Evolutionary conservation across 306 rosid genomes (phyloP), one percentile per base, ranked within the genome.

Genomic region (Cicer bijugum): DNA sequence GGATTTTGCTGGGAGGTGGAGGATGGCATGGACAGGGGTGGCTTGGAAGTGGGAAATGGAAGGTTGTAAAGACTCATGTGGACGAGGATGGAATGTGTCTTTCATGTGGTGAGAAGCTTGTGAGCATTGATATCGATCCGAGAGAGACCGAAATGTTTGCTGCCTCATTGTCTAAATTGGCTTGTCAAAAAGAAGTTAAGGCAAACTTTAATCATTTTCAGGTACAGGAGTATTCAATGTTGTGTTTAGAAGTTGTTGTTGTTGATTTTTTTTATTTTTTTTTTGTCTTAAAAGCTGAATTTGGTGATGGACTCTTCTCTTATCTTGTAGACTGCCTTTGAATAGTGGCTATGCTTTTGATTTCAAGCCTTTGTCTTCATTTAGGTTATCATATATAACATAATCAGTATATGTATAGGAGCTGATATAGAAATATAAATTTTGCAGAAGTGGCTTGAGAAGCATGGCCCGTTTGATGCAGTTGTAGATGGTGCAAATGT

Each of bases 21-120:
- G 99, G 99, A 59, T 95, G 99, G 97, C 99, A 91, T 82, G 97
- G 99, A 60, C 88, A 88, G 17, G 97, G 99, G 62, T 94, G 99
- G 97, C 87, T 94, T 47, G 96, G 99, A 66, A 86, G 84, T 57
- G 99, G 99, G 80, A 56, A 59, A 11, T 94, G 99, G 97, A 91
- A 75, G 61, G 86, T 85, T 82, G 87, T 16, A 44, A 85, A 88
- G 71, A 91, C 99, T 61, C 83, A 52, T 8, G 85, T 95, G 78
- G 81, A 86, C 17, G 89, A 81, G 48, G 79, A 45, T 8, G 96
- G 97, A 1, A 16, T 65, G 57, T 95, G 99, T 81, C 77, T 69
- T 65, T 84, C 86, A 0, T 95, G 99, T 7, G 44, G 69, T 0
- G 82, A 87, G 72, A 90, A 87, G 81, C 96, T 95, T 63, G 97